phyloP scores from a whole-genome alignment of 2,329 filamentous ascomycete genomes.

The Corniculantispora saksenae region DNA sequence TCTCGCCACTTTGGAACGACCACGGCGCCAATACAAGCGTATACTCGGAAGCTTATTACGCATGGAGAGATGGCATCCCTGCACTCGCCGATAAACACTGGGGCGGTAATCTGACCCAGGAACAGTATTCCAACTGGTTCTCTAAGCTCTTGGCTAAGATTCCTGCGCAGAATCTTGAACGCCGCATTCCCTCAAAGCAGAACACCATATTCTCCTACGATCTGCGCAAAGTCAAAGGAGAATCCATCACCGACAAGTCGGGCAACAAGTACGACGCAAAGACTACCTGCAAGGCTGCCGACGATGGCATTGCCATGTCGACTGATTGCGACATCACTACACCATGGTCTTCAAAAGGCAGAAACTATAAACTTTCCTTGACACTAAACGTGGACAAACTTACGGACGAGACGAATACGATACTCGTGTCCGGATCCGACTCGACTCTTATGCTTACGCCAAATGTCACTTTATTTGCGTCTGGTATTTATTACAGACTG shows the following conservation, averaged over 20 bases:
- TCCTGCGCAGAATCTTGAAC: constrained; percentile 27
- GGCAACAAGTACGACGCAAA: constrained; percentile 30
- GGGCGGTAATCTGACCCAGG: constrained; percentile 25
- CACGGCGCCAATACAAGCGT: constrained; percentile 28
- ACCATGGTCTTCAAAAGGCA: constrained; percentile 54
- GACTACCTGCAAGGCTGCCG: constrained; percentile 37
- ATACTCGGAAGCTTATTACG: constrained; percentile 28
- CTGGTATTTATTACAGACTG: constrained; percentile 37
- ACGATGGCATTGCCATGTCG: constrained; percentile 34
- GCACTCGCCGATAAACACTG: constrained; percentile 31
- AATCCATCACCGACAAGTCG: constrained; percentile 23
- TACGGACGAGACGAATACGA: constrained; percentile 35
- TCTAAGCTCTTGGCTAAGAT: constrained; percentile 20
- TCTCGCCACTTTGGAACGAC: constrained; percentile 30
- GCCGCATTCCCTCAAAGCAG: constrained; percentile 21
- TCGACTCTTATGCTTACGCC: constrained; percentile 45
- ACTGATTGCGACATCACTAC: constrained; percentile 45
- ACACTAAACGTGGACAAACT: constrained; percentile 37
- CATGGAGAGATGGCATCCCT: constrained; percentile 28
- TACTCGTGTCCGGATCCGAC: constrained; percentile 44
- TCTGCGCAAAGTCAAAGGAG: constrained; percentile 21
- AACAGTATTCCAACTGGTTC: constrained; percentile 21
- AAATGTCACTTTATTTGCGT: constrained; percentile 36
- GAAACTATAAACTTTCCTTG: constrained; percentile 56
- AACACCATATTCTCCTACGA: constrained; percentile 26